Base-by-base conservation (phyloP, 805 yeast genomes). In the Huiozyma naganishii region DNA sequence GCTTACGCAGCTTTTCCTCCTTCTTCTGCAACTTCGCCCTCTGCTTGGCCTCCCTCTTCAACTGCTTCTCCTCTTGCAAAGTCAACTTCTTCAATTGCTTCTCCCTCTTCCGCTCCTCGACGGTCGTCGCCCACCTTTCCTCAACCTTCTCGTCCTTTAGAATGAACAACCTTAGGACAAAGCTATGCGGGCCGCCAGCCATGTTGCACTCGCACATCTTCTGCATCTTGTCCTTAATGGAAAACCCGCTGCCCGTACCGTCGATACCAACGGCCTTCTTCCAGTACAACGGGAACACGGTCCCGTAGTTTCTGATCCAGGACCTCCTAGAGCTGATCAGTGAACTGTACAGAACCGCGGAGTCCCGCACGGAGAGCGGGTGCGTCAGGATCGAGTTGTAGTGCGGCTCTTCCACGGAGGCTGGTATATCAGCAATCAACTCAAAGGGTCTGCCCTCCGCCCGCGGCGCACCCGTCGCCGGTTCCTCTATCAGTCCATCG, bases 281-380 rank as follows among this genome's bases (percentile, higher is more conserved):
- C 95, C 97, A 90, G 53, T 79, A 86, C 39, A 82, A 69, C 46
- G 76, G 77, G 54, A 90, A 88, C 72, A 87, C 76, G 32, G 73
- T 72, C 4, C 81, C 70, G 62, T 79, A 55, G 17, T 38, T 39
- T 5, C 39, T 37, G 48, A 80, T 59, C 84, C 85, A 75, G 36
- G 79, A 68, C 49, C 72, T 73, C 33, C 97, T 68, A 0, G 97
- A 89, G 34, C 76, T 74, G 54, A 83, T 72, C 43, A 89, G 62
- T 0, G 96, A 79, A 29, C 77, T 71, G 54, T 83, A 82, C 7
- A 84, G 57, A 0, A 82, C 82, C 0, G 85, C 87, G 39, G 86
- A 72, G 52, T 85, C 95, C 53, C 76, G 77, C 8, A 82, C 71
- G 0, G 84, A 72, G 27, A 87, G 65, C 2, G 95, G 84, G 49